These are phyloP conservation scores for Telopea speciosissima DNA, from an alignment of 177 flowering plant species.

Conservation along the genomic window DNA sequence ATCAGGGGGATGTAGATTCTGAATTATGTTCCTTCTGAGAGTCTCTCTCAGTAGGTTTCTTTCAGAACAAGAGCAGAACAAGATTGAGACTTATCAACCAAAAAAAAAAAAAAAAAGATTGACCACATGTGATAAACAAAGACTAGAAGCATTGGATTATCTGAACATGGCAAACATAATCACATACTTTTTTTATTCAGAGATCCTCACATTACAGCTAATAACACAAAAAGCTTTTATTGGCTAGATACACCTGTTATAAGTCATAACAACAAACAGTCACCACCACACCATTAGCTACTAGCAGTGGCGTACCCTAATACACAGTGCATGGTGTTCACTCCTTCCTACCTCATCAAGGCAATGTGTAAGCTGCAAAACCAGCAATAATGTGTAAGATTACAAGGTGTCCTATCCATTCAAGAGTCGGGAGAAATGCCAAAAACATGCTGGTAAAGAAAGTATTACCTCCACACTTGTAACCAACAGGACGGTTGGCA, in stretches of 20 bases:
- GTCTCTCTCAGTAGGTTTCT: no score
- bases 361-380: constrained; percentile 44
- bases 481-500: constrained; percentile 48
- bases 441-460: not conserved
- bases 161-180: no score
- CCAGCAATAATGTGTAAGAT: not conserved
- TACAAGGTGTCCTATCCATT: no score
- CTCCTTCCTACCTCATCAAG: constrained; percentile 16
- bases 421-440: no score
- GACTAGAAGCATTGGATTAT: no score
- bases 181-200: not conserved
- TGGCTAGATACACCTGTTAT: not conserved
- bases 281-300: not conserved
- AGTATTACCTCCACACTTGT: constrained; percentile 45
- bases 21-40: no score
- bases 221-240: not conserved
- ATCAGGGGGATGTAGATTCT: no score
- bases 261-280: not conserved
- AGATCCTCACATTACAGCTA: not conserved
- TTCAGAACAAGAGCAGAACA: no score
- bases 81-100: no score
- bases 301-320: no score
- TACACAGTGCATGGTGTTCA: not conserved
- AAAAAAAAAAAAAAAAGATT: no score
- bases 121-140: no score